phyloP scores from a whole-genome alignment of 129 eudicot genomes.

The Chrysanthemum seticuspe region DNA sequence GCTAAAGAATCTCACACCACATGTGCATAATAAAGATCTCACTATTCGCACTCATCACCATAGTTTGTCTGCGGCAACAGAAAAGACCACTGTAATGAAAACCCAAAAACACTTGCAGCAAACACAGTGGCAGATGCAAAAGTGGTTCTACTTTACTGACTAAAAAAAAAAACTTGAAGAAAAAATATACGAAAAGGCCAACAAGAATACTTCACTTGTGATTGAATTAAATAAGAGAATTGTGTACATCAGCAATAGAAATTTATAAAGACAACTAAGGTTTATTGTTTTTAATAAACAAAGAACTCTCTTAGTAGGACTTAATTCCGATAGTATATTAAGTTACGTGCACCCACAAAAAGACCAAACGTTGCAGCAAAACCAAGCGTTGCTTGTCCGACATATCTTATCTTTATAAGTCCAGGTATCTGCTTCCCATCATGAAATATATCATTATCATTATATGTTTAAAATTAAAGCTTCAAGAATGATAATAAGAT shows the following conservation, averaged over 20 bases:
- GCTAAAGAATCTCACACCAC: no score
- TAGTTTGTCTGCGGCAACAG: not conserved
- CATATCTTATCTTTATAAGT: constrained; percentile 43
- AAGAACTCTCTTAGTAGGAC: constrained; percentile 30
- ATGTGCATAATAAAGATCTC: not conserved
- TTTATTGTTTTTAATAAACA: constrained; percentile 21
- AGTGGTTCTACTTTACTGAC: not conserved
- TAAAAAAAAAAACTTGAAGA: not conserved
- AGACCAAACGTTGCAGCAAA: constrained; percentile 59
- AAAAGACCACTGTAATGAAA: not conserved
- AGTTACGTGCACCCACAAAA: constrained; percentile 56
- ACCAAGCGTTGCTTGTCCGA: constrained; percentile 51
- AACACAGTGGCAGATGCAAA: not conserved
- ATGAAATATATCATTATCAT: not conserved
- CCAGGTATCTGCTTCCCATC: constrained; percentile 45
- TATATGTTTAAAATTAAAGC: not conserved
- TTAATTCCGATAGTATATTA: constrained; percentile 50
- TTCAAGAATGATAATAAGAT: constrained; percentile 16
- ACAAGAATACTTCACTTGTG: not conserved
- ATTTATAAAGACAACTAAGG: constrained; percentile 12
- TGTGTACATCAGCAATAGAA: constrained; percentile 8
- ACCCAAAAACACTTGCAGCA: not conserved
- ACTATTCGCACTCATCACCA: not conserved
- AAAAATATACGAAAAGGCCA: not conserved
- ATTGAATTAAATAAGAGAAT: constrained; percentile 9